Evolutionary conservation across 2,329 filamentous ascomycete genomes (phyloP).

Genomic region (Aschersonia sp.): DNA sequence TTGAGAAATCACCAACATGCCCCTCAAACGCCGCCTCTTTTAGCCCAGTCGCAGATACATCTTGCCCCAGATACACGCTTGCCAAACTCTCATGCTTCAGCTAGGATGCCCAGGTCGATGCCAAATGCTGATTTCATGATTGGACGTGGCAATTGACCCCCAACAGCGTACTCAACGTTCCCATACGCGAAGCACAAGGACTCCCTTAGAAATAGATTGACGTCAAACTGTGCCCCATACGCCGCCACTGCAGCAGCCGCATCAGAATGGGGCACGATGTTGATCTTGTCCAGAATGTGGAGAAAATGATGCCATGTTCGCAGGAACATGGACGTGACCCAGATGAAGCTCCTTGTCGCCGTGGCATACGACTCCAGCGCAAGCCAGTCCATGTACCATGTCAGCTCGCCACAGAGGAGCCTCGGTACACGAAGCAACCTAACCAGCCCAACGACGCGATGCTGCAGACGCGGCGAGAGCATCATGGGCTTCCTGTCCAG

Average conservation of each 20-base stretch:
- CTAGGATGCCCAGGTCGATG: conserved; percentile 3
- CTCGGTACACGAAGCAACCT: conserved; percentile 11
- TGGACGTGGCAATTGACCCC: conserved; percentile 16
- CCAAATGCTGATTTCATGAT: conserved; percentile 11
- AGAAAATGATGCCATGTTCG: conserved; percentile 12
- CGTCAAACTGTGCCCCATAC: conserved; percentile 10
- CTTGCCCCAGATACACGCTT: no score
- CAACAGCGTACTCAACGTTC: conserved; percentile 13
- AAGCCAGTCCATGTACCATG: conserved; percentile 18
- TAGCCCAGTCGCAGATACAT: no score
- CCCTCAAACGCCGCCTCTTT: no score
- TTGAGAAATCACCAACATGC: no score
- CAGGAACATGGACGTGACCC: conserved; percentile 14
- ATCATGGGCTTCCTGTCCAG: conserved; percentile 8
- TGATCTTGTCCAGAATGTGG: neutral
- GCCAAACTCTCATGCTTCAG: neutral
- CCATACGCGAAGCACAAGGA: conserved; percentile 14
- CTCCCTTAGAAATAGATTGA: conserved; percentile 13
- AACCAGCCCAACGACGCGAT: conserved; percentile 16
- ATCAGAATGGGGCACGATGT: no score
- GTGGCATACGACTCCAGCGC: conserved; percentile 9
- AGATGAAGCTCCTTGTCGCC: conserved; percentile 13
- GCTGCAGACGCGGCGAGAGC: conserved; percentile 13
- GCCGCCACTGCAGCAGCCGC: neutral
- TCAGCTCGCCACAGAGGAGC: conserved; percentile 7